Percentiles rank a stretch among this genome's conserved stretches.
These are phyloP conservation scores for Daldinia grandis DNA, from an alignment of 495 filamentous ascomycete species.

Conservation along the genomic window DNA sequence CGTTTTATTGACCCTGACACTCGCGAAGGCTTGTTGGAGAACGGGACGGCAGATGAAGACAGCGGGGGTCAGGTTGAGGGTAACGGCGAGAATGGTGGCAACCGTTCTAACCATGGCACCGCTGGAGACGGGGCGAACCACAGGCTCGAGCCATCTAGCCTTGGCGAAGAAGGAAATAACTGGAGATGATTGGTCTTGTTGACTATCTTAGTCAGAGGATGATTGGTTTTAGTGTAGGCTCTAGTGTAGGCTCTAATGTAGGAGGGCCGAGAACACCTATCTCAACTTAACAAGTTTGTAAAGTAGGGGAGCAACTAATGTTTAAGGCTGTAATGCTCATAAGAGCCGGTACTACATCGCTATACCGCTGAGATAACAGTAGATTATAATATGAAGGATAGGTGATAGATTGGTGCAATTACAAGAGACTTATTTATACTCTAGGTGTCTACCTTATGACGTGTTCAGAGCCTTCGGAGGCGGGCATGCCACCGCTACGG, in stretches of 20 bases:
- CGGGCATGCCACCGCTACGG: neutral
- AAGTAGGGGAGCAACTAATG: neutral
- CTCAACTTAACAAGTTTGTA: neutral
- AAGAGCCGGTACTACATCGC: neutral
- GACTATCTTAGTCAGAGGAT: neutral
- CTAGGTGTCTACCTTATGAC: neutral
- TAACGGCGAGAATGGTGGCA: slow-evolving; percentile 1
- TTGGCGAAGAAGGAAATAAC: slow-evolving; percentile 27
- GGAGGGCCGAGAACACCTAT: neutral
- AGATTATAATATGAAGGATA: neutral
- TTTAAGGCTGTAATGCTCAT: neutral
- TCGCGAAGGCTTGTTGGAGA: slow-evolving; percentile 29
- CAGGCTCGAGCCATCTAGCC: slow-evolving; percentile 37
- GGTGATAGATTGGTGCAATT: neutral
- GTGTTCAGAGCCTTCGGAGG: neutral
- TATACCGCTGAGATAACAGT: neutral
- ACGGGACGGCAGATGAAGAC: slow-evolving; percentile 17
- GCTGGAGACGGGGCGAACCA: slow-evolving; percentile 19
- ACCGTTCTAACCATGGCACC: slow-evolving; percentile 11
- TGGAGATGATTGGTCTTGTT: slow-evolving; percentile 14
- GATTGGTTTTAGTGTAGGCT: neutral
- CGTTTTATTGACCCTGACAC: slow-evolving; percentile 8
- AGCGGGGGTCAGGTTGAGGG: neutral
- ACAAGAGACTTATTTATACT: neutral
- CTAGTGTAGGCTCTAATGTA: neutral